phyloP scores from a whole-genome alignment of 1,284 basidiomycete species.

The Neonothopanus nambi region DNA sequence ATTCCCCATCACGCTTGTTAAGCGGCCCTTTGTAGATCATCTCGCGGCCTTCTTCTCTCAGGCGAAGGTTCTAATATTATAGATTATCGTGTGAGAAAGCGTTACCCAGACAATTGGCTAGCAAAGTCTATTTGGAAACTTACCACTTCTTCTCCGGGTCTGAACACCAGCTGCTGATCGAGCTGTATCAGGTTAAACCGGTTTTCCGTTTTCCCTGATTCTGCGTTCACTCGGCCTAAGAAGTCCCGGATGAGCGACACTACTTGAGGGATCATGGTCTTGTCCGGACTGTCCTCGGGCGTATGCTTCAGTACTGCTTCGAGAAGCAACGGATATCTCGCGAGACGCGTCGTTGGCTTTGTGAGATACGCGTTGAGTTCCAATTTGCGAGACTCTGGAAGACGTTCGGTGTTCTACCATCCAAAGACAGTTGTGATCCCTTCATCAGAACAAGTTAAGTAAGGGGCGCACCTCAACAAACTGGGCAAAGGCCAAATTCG shows the following conservation, averaged over 20 bases:
- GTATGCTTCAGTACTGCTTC: constrained; percentile 95
- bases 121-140: constrained; percentile 32
- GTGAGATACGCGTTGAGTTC: constrained; percentile 98
- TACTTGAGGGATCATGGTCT: constrained; percentile 76
- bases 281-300: constrained; percentile 88
- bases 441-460: constrained; percentile 1
- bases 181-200: constrained; percentile 90
- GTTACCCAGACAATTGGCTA: constrained; percentile 1
- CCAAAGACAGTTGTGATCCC: constrained; percentile 5
- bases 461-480: constrained; percentile 84
- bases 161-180: constrained; percentile 85
- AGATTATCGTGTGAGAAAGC: background rate
- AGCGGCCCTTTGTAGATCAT: constrained; percentile 93
- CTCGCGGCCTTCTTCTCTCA: constrained; percentile 87
- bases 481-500: constrained; percentile 90
- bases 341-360: constrained; percentile 96
- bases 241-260: constrained; percentile 84
- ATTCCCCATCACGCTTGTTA: constrained; percentile 91
- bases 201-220: constrained; percentile 92
- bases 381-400: constrained; percentile 94
- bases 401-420: constrained; percentile 79
- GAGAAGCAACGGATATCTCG: constrained; percentile 91
- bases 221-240: constrained; percentile 86
- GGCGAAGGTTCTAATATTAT: constrained; percentile 70
- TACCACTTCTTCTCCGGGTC: constrained; percentile 83